These are phyloP conservation scores for Wickerhamiella slavikovae DNA, from an alignment of 805 yeast genomes.

Conservation along the genomic window DNA sequence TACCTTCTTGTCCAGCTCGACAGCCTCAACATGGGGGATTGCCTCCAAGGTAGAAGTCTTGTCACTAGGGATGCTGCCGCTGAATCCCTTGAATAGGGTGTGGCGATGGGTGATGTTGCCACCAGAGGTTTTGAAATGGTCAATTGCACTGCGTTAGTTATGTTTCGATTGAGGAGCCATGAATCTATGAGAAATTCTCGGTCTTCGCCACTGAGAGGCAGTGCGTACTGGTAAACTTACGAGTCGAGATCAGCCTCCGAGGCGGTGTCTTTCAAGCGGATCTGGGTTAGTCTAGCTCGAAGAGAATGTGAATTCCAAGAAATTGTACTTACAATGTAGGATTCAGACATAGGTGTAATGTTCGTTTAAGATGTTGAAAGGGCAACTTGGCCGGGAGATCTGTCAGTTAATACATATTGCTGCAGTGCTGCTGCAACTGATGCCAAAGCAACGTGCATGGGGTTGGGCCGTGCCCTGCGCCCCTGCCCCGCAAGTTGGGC, in stretches of 20 bases:
- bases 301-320: neutral
- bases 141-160: constrained; percentile 5
- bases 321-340: neutral
- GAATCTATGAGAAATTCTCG: neutral
- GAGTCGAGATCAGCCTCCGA: constrained; percentile 12
- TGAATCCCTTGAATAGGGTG: constrained; percentile 19
- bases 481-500: too few species aligned
- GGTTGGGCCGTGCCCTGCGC: too few species aligned
- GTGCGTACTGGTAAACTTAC: constrained; percentile 1
- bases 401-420: neutral
- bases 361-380: neutral
- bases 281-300: neutral
- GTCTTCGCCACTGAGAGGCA: neutral
- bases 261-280: constrained; percentile 9
- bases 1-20: constrained; percentile 16
- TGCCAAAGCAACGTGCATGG: too few species aligned
- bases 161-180: neutral
- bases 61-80: constrained; percentile 16
- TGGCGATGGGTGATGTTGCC: constrained; percentile 16
- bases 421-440: neutral
- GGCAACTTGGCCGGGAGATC: neutral
- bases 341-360: neutral
- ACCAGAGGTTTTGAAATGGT: constrained; percentile 12
- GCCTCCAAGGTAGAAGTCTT: constrained; percentile 13
- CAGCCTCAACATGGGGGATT: constrained; percentile 12